Evolutionary conservation across 148 eudicot genomes (phyloP), one percentile per base, ranked within the genome.

Genomic region (Diospyros kaki): DNA sequence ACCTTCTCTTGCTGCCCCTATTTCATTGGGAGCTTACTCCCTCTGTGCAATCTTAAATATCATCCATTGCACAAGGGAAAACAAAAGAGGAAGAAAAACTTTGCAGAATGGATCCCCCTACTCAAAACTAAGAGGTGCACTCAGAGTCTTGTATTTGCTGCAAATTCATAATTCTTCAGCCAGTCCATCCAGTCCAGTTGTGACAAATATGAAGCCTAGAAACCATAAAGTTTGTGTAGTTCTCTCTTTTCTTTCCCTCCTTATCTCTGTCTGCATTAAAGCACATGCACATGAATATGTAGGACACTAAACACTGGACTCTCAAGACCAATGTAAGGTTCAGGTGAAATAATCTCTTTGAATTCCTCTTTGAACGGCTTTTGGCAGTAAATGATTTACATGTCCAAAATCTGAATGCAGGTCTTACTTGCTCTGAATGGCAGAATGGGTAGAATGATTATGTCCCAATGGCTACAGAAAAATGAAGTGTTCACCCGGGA

Each of bases 341-440:
- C 11, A 12, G 18, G 13, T 9, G 17, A 72, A 73, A 63, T 10
- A 50, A 5, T 38, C 48, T 56, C 15, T 73, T 66, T 2, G 39
- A 45, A 28, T 48, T 38, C 45, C 3, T 58, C 13, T 12, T 64
- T 18, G 41, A 56, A 72, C 28, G 28, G 58, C 4, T 51, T 38
- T 5, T 51, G 56, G 53, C 9, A 52, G 44, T 11, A 61, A 28
- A 51, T 15, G 11, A 62, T 51, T 46, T 5, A 38, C 42, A 65
- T 78, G 5, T 71, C 58, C 41, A 46, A 48, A 52, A 66, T 54
- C 58, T n/a, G 10, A 44, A 64, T 73, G 72, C 85, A 95, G 98
- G 93, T 92, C 73, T 80, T 95, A 78, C 94, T 92, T 69, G 98
- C 97, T 72, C 77, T 92, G 65, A 82, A 79, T 71, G 97, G 98